Percentiles rank a stretch among this genome's conserved stretches.
phyloP scores from a whole-genome alignment of 306 rosid species.

The Vigna radiata region DNA sequence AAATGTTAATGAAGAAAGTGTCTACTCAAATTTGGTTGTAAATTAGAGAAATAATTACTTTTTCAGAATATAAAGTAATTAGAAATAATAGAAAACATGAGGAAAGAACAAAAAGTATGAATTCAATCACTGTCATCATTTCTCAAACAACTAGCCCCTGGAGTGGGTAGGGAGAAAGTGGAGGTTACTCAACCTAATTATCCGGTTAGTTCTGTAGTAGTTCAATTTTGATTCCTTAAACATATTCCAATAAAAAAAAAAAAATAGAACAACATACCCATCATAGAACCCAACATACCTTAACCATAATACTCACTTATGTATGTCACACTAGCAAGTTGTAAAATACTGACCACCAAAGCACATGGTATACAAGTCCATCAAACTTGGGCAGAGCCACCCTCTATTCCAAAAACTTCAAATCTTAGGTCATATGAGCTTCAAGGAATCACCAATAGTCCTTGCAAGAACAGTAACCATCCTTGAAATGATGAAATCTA shows the following conservation, averaged over 20 bases:
- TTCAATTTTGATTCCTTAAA: constrained; percentile 18
- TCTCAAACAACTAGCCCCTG: background rate
- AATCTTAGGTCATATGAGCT: constrained; percentile 27
- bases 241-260: too few species aligned
- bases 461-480: constrained; percentile 71
- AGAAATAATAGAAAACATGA: background rate
- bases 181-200: background rate
- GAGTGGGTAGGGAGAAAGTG: background rate
- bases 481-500: constrained; percentile 80
- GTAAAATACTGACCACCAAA: constrained; percentile 63
- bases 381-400: constrained; percentile 64
- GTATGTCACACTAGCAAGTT: constrained; percentile 34
- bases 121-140: constrained; percentile 3
- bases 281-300: too few species aligned
- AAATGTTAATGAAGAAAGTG: background rate
- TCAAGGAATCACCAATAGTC: constrained; percentile 67
- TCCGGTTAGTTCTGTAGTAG: background rate
- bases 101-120: background rate
- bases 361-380: constrained; percentile 59
- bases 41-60: constrained; percentile 20
- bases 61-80: background rate
- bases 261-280: too few species aligned
- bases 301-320: background rate
- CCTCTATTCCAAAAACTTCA: constrained; percentile 48
- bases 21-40: background rate